Evolutionary conservation across 1,284 basidiomycete species (phyloP).

Genomic region (Abortiporus biennis): DNA sequence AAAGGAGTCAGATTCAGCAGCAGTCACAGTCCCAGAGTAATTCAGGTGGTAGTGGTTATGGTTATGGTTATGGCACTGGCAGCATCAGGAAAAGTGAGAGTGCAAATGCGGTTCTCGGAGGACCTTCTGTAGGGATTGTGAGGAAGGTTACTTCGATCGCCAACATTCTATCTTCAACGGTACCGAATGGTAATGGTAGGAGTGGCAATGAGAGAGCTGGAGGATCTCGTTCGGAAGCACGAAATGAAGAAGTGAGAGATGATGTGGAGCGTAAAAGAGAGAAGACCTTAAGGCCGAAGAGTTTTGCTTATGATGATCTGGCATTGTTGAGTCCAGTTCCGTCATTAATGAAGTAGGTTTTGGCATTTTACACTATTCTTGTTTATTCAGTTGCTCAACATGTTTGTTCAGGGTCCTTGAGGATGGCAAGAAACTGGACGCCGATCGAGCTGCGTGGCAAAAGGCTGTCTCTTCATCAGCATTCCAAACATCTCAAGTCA

Average conservation of each 20-base stretch:
- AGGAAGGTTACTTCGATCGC: conserved; percentile 19
- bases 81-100: too few relatives aligned
- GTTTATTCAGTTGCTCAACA: conserved; percentile 5
- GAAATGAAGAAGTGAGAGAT: not conserved
- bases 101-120: too few relatives aligned
- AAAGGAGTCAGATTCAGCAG: conserved; percentile 6
- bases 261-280: not conserved
- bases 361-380: conserved; percentile 5
- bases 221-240: conserved; percentile 12
- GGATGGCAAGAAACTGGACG: conserved; percentile 51
- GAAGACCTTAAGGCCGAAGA: conserved; percentile 31
- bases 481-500: conserved; percentile 57
- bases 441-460: conserved; percentile 62
- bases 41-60: too few relatives aligned
- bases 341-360: conserved; percentile 52
- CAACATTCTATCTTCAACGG: conserved; percentile 11
- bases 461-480: too few relatives aligned
- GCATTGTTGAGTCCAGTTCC: conserved; percentile 52
- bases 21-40: too few relatives aligned
- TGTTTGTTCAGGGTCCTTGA: conserved; percentile 48
- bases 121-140: conserved; percentile 8
- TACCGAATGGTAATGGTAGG: not conserved
- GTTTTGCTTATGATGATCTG: conserved; percentile 53
- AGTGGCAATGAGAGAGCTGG: conserved; percentile 3
- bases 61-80: too few relatives aligned